Conservation (phyloP, 116 monocot species). For the Papilionanthe hybrid region DNA sequence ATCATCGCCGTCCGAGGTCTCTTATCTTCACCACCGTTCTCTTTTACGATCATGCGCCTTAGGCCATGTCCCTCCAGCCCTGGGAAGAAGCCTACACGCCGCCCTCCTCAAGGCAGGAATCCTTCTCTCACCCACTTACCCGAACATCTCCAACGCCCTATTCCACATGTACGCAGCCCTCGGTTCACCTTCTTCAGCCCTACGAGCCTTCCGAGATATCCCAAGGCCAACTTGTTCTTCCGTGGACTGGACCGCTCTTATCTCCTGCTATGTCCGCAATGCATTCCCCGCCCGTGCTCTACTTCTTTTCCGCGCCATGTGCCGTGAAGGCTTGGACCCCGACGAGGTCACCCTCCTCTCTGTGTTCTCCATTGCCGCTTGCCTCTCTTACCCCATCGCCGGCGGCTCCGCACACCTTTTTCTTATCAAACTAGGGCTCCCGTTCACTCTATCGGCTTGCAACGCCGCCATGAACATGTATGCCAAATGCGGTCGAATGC, state of each 20-base stretch:
- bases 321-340: conserved; percentile 12
- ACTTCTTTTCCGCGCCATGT: conserved; percentile 47
- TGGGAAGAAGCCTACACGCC: conserved; percentile 1
- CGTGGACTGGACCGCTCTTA: conserved; percentile 52
- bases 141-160: conserved; percentile 12
- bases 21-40: neutral
- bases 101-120: neutral
- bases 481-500: conserved; percentile 38
- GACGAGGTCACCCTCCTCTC: conserved; percentile 48
- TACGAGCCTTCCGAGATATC: conserved; percentile 29
- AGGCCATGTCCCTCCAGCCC: neutral
- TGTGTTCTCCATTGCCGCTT: conserved; percentile 32
- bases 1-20: neutral
- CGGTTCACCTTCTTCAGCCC: conserved; percentile 27
- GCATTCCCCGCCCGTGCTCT: conserved; percentile 27
- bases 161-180: conserved; percentile 59
- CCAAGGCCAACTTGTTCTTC: conserved; percentile 12
- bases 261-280: conserved; percentile 34
- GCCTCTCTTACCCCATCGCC: conserved; percentile 19
- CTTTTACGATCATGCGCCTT: conserved; percentile 5
- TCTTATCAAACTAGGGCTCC: conserved; percentile 43
- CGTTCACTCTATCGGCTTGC: conserved; percentile 11
- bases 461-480: conserved; percentile 56
- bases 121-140: neutral
- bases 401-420: conserved; percentile 37